Conservation (phyloP, 805 yeast species). For the Lipomyces yamadae region DNA sequence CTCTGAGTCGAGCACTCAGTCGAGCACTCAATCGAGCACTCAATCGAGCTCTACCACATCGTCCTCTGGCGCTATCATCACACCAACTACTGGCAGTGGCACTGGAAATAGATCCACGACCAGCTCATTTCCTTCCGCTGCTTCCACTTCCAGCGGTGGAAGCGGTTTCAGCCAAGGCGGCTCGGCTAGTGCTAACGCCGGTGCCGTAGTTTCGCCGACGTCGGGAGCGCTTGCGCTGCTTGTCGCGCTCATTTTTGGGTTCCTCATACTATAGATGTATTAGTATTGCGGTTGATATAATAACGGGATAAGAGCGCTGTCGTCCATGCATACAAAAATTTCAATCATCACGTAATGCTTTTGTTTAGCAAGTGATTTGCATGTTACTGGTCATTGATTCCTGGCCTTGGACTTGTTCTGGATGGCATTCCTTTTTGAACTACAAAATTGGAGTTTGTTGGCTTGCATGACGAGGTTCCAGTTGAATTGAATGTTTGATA, state of each 20-base stretch:
- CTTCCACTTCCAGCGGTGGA: not conserved
- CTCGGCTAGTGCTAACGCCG: not conserved
- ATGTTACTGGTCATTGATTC: not conserved
- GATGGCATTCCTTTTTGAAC: not conserved
- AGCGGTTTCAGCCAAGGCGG: slow-evolving; percentile 15
- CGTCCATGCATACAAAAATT: not conserved
- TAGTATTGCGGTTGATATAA: not conserved
- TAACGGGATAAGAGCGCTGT: not conserved
- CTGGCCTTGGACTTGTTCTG: not conserved
- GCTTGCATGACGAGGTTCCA: not conserved
- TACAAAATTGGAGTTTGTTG: slow-evolving; percentile 1
- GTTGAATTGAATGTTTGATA: not conserved
- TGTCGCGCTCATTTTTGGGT: slow-evolving; percentile 15
- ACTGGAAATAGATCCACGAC: not conserved
- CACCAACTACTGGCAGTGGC: not conserved
- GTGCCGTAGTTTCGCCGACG: slow-evolving; percentile 5
- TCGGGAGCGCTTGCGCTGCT: slow-evolving; percentile 16
- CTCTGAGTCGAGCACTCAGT: not conserved
- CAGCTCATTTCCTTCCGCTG: not conserved
- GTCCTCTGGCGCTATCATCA: not conserved
- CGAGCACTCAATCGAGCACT: not conserved
- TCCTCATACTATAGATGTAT: slow-evolving; percentile 17
- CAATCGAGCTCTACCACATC: not conserved
- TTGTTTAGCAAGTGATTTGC: not conserved
- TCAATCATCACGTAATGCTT: not conserved